These are phyloP conservation scores for Botrytis aclada DNA, from an alignment of 2,329 filamentous ascomycete species.

Conservation along the genomic window DNA sequence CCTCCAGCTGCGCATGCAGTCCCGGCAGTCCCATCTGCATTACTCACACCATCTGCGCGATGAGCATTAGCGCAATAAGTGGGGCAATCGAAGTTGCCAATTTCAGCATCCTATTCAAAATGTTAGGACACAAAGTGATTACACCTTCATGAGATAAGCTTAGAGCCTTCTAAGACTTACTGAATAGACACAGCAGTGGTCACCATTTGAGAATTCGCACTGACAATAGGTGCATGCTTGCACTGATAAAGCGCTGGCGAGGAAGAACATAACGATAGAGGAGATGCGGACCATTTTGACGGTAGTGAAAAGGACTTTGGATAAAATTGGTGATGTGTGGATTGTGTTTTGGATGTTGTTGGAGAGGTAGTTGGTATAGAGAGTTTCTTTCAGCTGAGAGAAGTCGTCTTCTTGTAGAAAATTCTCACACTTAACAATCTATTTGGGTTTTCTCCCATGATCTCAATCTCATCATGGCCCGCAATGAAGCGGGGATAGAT, in stretches of 20 bases:
- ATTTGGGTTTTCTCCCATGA: not conserved
- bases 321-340: not conserved
- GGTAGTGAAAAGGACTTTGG: not conserved
- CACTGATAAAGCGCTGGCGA: slow-evolving; percentile 2
- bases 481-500: not conserved
- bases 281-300: slow-evolving; percentile 3
- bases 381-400: not conserved
- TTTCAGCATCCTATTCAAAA: not conserved
- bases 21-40: not conserved
- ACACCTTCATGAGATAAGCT: not conserved
- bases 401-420: not conserved
- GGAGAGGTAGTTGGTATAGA: not conserved
- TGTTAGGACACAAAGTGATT: not conserved
- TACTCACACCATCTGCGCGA: not conserved
- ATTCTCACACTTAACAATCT: not conserved
- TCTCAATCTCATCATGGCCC: not conserved
- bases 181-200: slow-evolving; percentile 1
- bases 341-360: not conserved
- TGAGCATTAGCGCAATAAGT: not conserved
- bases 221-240: slow-evolving; percentile 4
- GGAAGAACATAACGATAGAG: not conserved
- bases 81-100: not conserved
- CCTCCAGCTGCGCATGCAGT: not conserved
- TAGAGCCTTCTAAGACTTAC: not conserved
- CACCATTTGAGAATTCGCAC: not conserved